Base-by-base conservation (phyloP, 1,139 yeast species). In the Saccharomyces hybrid region DNA sequence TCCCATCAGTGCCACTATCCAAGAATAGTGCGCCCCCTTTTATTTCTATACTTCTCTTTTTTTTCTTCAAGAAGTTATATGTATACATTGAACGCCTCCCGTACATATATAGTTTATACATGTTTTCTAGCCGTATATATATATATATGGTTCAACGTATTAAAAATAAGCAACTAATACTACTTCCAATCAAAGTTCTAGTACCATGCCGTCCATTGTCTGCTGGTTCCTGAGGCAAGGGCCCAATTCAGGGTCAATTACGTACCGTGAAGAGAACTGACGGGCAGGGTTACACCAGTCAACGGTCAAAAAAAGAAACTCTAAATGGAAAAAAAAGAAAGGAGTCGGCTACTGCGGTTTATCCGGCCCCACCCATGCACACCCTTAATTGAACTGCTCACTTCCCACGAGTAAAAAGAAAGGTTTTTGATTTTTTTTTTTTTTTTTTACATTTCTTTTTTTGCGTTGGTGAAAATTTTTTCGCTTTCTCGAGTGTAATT, bases 381-480 rank as follows among this genome's bases (percentile, higher is more conserved):
- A 38, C 16, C 44, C 24, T 24, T 38, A 19, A 19, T 4, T 9
- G 8, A 8, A 19, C 11, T 16, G 11, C 16, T 38, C 34, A 27
- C 42, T 42, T 29, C 6, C 42, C 51, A 46, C 50, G 51, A 44
- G 26, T 27, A 28, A 32, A 54, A 54, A 54, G 50, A 54, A 54
- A 49, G 16, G 19, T 42, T 53, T 51, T 16, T 50, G 26, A 24
- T 19, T 21, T 48, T 21, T 16, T 29, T 28, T 12, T 12, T 32
- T 32, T 31, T 11, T 12, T 51, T 26, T 50, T 48, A 2, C 14
- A 5, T 24, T 42, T 26, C 19, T 47, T 19, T 29, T 38, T 31
- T 31, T 16, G 19, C 42, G 24, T 42, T 47, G 32, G 26, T 26
- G 48, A 42, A 28, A 48, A 38, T 38, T 38, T 38, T 38, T 38